A percentile compares a stretch with the other conserved stretches of the same genome.
Conservation (phyloP, 2,329 filamentous ascomycete genomes). For the Thielaviopsis populi region DNA sequence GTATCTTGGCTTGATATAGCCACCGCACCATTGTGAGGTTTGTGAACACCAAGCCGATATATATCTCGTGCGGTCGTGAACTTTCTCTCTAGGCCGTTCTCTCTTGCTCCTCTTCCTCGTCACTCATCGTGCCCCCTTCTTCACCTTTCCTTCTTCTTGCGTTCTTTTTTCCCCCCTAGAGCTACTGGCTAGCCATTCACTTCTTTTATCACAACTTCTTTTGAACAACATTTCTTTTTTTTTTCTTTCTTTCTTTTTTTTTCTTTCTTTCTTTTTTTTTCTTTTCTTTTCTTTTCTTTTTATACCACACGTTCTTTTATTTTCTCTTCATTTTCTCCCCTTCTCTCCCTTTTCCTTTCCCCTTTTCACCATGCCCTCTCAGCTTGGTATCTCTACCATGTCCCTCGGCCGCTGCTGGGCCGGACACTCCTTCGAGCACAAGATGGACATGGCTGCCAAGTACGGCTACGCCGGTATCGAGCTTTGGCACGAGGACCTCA, state of each 20-base stretch:
- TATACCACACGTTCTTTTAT: background rate
- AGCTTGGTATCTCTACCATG: slow-evolving; percentile 59
- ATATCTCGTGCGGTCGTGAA: slow-evolving; percentile 3
- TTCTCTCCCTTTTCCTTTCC: background rate
- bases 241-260: background rate
- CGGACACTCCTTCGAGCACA: slow-evolving; percentile 50
- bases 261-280: background rate
- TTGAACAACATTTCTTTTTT: background rate
- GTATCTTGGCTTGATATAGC: background rate
- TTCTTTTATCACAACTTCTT: background rate
- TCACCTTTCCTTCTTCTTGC: slow-evolving; percentile 2
- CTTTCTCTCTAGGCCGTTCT: background rate
- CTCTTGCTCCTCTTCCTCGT: background rate
- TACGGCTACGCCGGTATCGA: slow-evolving; percentile 57
- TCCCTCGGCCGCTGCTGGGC: slow-evolving; percentile 56
- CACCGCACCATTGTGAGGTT: no score
- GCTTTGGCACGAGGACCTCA: slow-evolving; percentile 63
- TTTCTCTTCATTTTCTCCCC: background rate
- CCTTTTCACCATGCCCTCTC: slow-evolving; percentile 33
- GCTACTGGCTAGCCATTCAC: slow-evolving; percentile 3
- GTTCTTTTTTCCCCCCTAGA: background rate
- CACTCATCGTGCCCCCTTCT: background rate
- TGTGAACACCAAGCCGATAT: background rate
- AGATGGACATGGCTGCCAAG: slow-evolving; percentile 50
- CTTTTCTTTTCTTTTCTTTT: background rate